phyloP scores from a whole-genome alignment of 2,329 filamentous ascomycete genomes.

The Aschersonia sp. region DNA sequence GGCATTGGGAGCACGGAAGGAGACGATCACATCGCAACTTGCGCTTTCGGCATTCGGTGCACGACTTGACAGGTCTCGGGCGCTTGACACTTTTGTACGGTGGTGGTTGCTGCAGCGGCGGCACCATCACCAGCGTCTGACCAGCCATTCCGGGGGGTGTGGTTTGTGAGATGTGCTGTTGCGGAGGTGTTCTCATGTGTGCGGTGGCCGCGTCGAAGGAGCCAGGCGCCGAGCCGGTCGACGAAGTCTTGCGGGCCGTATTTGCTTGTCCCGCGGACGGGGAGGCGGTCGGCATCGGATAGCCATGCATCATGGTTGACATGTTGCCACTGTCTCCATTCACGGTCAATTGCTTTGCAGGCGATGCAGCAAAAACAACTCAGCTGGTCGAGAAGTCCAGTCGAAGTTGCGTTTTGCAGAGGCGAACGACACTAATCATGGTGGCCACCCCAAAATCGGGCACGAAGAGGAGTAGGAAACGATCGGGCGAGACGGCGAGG shows the following conservation, averaged over 20 bases:
- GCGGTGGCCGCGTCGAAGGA: conserved; percentile 3
- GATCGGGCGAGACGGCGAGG: not conserved
- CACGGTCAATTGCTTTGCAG: not conserved
- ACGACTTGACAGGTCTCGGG: conserved; percentile 39
- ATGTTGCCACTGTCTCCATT: not conserved
- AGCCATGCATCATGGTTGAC: conserved; percentile 5
- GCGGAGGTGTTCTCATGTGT: conserved; percentile 5
- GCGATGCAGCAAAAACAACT: not conserved
- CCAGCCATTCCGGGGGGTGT: conserved; percentile 2
- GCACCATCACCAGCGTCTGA: conserved; percentile 10
- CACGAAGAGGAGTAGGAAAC: not conserved
- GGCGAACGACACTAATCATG: not conserved
- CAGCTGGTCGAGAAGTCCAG: not conserved
- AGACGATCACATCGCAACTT: conserved; percentile 41
- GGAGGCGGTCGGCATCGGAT: conserved; percentile 2
- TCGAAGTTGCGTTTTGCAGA: not conserved
- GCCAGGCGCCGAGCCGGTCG: conserved; percentile 1
- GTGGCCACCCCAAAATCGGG: not conserved
- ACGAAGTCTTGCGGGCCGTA: conserved; percentile 1
- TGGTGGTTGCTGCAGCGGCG: conserved; percentile 10
- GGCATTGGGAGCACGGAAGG: conserved; percentile 42
- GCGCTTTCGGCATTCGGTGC: conserved; percentile 40
- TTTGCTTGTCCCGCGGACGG: not conserved
- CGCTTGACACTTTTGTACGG: conserved; percentile 35
- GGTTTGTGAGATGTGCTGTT: conserved; percentile 3